Percentiles rank a stretch among this genome's conserved stretches.
These are phyloP conservation scores for Suhomyces maxii DNA, from an alignment of 1,139 yeast species.

Conservation along the genomic window DNA sequence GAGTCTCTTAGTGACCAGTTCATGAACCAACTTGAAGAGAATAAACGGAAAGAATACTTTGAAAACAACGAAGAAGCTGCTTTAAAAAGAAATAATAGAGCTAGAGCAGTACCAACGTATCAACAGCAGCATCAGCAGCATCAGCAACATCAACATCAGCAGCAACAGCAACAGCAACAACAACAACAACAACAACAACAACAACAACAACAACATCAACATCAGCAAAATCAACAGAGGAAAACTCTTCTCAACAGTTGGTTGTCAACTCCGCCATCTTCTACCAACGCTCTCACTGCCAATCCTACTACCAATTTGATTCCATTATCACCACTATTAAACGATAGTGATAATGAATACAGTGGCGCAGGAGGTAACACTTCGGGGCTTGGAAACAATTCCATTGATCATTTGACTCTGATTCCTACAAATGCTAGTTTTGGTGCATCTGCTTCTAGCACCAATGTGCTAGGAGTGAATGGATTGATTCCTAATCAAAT, in stretches of 20 bases:
- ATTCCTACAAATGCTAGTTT: constrained; percentile 14
- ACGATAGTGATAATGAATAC: constrained; percentile 33
- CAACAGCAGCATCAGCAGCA: neutral
- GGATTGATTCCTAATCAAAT: constrained; percentile 15
- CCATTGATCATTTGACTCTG: constrained; percentile 20
- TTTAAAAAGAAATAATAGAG: neutral
- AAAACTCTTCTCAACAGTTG: constrained; percentile 19
- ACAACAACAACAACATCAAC: neutral
- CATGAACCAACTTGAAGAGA: constrained; percentile 12
- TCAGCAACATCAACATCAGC: neutral
- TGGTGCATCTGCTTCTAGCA: constrained; percentile 1
- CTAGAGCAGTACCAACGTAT: neutral
- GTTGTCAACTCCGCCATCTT: constrained; percentile 13
- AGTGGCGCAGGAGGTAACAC: constrained; percentile 13
- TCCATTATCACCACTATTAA: constrained; percentile 39
- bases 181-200: neutral
- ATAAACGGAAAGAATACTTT: neutral
- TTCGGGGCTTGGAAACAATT: constrained; percentile 5
- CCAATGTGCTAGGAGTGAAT: constrained; percentile 1
- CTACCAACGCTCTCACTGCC: constrained; percentile 6
- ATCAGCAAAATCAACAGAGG: constrained; percentile 9
- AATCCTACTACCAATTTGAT: constrained; percentile 24
- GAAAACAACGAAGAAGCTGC: neutral
- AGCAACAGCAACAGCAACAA: neutral
- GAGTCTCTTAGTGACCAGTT: constrained; percentile 14